A percentile compares a stretch with the other conserved stretches of the same genome.
Evolutionary conservation across 495 filamentous ascomycete genomes (phyloP).

Genomic region (Podospora didyma): DNA sequence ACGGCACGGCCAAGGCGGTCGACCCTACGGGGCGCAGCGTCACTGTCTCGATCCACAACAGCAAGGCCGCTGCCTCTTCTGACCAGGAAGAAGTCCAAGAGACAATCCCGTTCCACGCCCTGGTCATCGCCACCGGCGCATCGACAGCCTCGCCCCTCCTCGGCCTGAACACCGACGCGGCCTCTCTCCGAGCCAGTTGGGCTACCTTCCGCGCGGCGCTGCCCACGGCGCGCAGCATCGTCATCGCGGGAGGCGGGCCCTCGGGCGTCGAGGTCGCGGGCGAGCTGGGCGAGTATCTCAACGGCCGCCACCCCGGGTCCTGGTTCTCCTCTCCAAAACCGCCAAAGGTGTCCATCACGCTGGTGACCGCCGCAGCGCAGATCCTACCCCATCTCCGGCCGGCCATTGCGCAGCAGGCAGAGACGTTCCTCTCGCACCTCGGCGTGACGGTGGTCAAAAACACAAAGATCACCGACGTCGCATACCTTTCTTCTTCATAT

Average conservation of each 20-base stretch:
- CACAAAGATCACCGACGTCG: slow-evolving; percentile 14
- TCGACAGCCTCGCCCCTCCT: slow-evolving; percentile 45
- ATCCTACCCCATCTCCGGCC: slow-evolving; percentile 30
- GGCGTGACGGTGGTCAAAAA: slow-evolving; percentile 32
- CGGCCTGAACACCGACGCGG: slow-evolving; percentile 25
- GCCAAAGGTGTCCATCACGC: slow-evolving; percentile 40
- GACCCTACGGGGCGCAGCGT: slow-evolving; percentile 39
- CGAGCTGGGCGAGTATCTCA: slow-evolving; percentile 53
- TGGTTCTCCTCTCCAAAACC: slow-evolving; percentile 6
- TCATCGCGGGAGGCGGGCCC: slow-evolving; percentile 64
- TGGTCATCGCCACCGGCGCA: slow-evolving; percentile 40
- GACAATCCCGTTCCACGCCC: slow-evolving; percentile 41
- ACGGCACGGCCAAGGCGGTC: slow-evolving; percentile 48
- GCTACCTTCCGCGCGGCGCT: slow-evolving; percentile 36
- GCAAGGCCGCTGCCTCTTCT: too few species aligned
- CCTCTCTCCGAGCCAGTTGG: slow-evolving; percentile 23
- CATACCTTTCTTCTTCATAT: not conserved
- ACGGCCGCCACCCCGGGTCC: slow-evolving; percentile 28
- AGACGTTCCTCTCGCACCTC: slow-evolving; percentile 25
- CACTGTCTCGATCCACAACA: slow-evolving; percentile 22
- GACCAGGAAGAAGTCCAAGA: slow-evolving; percentile 9
- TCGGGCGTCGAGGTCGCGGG: slow-evolving; percentile 61
- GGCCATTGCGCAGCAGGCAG: slow-evolving; percentile 24
- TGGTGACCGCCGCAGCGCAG: slow-evolving; percentile 30
- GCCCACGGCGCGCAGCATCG: slow-evolving; percentile 48